A percentile compares a stretch with the other conserved stretches of the same genome.
phyloP scores from a whole-genome alignment of 257 asterid genomes.

The Solanum ossicruentum region DNA sequence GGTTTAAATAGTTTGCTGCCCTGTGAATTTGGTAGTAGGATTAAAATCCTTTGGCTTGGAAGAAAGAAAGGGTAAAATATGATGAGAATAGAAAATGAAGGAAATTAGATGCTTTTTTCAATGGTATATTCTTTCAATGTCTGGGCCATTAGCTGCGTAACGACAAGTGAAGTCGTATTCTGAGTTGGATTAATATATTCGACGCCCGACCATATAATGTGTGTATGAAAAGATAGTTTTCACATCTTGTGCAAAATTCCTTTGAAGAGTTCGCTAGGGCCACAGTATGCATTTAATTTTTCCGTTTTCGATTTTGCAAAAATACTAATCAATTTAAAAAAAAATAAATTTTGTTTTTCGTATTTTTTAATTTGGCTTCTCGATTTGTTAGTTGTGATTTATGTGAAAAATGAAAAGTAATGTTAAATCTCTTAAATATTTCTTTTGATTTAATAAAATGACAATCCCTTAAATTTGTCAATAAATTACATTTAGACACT shows the following conservation, averaged over 20 bases:
- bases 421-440: background rate
- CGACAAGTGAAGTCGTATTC: background rate
- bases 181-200: background rate
- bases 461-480: background rate
- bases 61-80: background rate
- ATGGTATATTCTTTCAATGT: background rate
- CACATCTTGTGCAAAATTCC: background rate
- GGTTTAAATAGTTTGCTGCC: background rate
- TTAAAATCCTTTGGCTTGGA: background rate
- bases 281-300: background rate
- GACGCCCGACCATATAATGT: background rate
- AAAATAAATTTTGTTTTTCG: background rate
- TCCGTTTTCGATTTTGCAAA: background rate
- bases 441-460: background rate
- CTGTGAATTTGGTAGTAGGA: background rate
- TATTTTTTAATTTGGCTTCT: background rate
- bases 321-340: background rate
- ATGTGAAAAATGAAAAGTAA: background rate
- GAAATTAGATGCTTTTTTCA: background rate
- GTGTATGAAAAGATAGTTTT: background rate
- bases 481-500: background rate
- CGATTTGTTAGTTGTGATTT: background rate
- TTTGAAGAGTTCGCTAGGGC: background rate
- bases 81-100: background rate
- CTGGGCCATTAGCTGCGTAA: background rate